Conservation (phyloP, 1,284 basidiomycete genomes). For the Apiotrichum montevideense region DNA sequence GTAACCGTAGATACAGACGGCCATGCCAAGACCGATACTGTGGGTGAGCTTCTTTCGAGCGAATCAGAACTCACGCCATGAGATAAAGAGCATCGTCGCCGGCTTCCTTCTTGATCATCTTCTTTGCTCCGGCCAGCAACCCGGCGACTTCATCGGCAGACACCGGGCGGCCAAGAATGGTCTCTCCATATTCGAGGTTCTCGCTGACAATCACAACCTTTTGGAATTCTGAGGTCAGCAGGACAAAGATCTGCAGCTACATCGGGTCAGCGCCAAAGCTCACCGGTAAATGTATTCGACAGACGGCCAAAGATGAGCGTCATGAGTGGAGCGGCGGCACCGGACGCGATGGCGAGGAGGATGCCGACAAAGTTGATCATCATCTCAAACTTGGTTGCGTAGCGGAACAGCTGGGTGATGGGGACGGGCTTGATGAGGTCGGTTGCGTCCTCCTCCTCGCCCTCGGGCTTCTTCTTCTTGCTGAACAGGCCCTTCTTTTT, state of each 20-base stretch:
- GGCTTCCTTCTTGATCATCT: conserved; percentile 28
- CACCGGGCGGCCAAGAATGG: background rate
- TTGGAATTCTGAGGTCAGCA: background rate
- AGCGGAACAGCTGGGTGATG: conserved; percentile 38
- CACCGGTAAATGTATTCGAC: conserved; percentile 38
- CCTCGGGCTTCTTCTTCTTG: conserved; percentile 8
- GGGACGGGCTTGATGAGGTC: conserved; percentile 24
- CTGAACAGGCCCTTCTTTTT: conserved; percentile 8
- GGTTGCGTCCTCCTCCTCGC: conserved; percentile 3
- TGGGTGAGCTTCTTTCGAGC: too few relatives aligned
- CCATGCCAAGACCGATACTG: conserved; percentile 49
- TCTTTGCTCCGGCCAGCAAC: conserved; percentile 21
- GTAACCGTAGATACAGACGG: conserved; percentile 55
- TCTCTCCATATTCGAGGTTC: background rate
- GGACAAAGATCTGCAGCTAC: background rate
- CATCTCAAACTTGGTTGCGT: conserved; percentile 33
- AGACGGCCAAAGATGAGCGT: conserved; percentile 46
- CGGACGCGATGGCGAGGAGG: conserved; percentile 37
- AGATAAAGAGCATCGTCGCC: conserved; percentile 42
- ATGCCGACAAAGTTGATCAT: conserved; percentile 40
- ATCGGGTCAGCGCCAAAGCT: background rate
- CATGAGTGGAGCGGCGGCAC: conserved; percentile 44
- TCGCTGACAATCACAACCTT: background rate
- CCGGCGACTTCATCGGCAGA: conserved; percentile 5
- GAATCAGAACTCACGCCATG: conserved; percentile 14